Percentiles rank a stretch among this genome's conserved stretches.
phyloP scores from a whole-genome alignment of 169 alveolate species.

The Eimeria praecox region DNA sequence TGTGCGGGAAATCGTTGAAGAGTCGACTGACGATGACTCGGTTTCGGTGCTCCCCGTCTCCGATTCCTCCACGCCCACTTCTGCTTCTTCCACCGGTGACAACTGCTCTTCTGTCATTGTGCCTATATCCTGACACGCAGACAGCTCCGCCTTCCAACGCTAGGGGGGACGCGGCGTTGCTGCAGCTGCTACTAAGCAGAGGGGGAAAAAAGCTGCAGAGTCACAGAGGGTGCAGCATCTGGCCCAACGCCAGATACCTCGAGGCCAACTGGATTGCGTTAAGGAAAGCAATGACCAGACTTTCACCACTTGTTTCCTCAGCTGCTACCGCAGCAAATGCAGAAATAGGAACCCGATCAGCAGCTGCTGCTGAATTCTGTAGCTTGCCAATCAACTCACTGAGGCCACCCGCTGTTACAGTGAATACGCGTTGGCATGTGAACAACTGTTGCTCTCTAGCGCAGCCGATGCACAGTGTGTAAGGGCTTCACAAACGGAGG shows the following conservation, averaged over 20 bases:
- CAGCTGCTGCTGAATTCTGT: background rate
- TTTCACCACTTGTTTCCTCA: background rate
- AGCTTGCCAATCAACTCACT: background rate
- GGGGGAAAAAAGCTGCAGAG: background rate
- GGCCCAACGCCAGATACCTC: conserved; percentile 1
- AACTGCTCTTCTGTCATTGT: background rate
- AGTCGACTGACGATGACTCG: background rate
- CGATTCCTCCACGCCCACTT: background rate
- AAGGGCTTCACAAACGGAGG: background rate
- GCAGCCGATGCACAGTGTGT: background rate
- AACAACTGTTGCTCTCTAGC: background rate
- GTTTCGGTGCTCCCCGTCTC: background rate
- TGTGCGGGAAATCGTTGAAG: background rate
- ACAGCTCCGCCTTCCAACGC: background rate
- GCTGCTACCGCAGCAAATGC: background rate
- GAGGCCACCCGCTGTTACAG: background rate
- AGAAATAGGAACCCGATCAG: background rate
- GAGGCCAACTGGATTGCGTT: background rate
- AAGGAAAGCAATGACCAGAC: background rate
- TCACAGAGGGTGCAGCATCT: background rate
- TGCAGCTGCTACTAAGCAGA: background rate
- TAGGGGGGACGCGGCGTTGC: background rate
- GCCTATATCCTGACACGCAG: background rate
- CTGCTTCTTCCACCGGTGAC: background rate
- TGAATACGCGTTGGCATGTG: background rate